A percentile compares a stretch with the other conserved stretches of the same genome.
Conservation (phyloP, 768 basidiomycete species). For the Cantharellus anzutake region DNA sequence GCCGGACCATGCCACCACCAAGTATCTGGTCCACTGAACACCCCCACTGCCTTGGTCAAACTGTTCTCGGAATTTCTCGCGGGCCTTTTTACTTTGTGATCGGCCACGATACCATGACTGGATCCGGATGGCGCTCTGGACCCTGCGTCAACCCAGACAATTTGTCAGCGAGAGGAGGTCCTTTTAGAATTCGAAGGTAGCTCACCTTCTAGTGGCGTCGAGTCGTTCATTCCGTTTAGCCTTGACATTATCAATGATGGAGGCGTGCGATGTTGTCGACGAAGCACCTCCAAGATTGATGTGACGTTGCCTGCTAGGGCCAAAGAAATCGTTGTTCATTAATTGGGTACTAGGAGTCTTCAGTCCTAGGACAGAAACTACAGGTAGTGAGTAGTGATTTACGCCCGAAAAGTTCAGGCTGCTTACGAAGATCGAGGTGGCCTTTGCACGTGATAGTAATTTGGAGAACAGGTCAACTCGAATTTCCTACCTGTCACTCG, state of each 20-base stretch:
- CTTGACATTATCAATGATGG: slow-evolving; percentile 45
- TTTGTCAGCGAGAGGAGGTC: not conserved
- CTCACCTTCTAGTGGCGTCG: slow-evolving; percentile 13
- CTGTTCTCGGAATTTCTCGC: slow-evolving; percentile 25
- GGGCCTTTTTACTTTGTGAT: slow-evolving; percentile 22
- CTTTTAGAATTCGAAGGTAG: not conserved
- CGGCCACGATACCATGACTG: slow-evolving; percentile 55
- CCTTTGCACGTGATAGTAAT: not conserved
- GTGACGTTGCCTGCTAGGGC: slow-evolving; percentile 7
- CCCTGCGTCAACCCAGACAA: slow-evolving; percentile 24
- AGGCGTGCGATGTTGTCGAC: slow-evolving; percentile 29
- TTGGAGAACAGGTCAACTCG: not conserved
- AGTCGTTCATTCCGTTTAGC: slow-evolving; percentile 38
- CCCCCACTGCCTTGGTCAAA: slow-evolving; percentile 23
- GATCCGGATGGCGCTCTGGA: slow-evolving; percentile 39
- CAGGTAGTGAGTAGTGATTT: not conserved
- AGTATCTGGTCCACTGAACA: slow-evolving; percentile 33
- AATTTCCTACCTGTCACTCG: not conserved
- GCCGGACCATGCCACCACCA: slow-evolving; percentile 26
- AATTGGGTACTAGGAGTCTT: not conserved
- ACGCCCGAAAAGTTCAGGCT: not conserved
- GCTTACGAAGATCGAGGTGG: not conserved
- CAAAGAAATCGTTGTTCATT: slow-evolving; percentile 3
- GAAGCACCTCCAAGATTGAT: slow-evolving; percentile 63
- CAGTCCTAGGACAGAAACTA: not conserved